Base-by-base conservation (phyloP, 306 rosid genomes). In the Cicer bijugum region DNA sequence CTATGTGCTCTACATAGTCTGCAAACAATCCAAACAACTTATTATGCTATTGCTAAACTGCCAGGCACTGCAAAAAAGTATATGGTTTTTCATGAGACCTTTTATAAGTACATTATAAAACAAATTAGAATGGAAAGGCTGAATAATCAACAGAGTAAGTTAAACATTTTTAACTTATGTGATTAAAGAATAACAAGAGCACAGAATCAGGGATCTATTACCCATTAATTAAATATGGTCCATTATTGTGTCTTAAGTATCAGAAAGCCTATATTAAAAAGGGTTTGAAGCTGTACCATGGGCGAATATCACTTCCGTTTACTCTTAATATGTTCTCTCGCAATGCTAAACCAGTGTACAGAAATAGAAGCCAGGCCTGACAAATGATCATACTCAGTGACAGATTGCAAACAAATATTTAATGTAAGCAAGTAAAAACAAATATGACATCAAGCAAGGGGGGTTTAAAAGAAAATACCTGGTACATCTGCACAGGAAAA, bases 361-460 rank as follows among this genome's bases (percentile, higher is more conserved):
- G 96, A 86, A 94, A 89, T 80, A 94, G 89, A 59, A 94, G 84
- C 99, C 99, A 94, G 6, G 97, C 97, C 99, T 94, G 82, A 65
- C 6, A 83, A 74, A 81, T 33, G 69, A 56, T 66, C 51, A 81
- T 16, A 63, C 10, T 71, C 62, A 74, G 56, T 66, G 72, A 73
- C 6, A 80, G 67, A 62, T 75, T 60, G 71, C 61, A 48, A 33
- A 74, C 3, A 69, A 72, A 70, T 78, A 50, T 68, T 43, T 55
- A 43, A 60, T 40, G 40, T 23, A 38, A 83, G 51, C 16, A 75
- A 75, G 52, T 20, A 28, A 44, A 66, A 51, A 58, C 28, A 15
- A 60, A 40, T 10, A 66, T 45, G 17, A 59, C 55, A 56, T 65
- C 39, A 65, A 53, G 40, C 39, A 33, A 67, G 35, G 50, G n/a